These are phyloP conservation scores for Phytophthora agathidicida DNA, from an alignment of 352 stramenopile species.

Conservation along the genomic window DNA sequence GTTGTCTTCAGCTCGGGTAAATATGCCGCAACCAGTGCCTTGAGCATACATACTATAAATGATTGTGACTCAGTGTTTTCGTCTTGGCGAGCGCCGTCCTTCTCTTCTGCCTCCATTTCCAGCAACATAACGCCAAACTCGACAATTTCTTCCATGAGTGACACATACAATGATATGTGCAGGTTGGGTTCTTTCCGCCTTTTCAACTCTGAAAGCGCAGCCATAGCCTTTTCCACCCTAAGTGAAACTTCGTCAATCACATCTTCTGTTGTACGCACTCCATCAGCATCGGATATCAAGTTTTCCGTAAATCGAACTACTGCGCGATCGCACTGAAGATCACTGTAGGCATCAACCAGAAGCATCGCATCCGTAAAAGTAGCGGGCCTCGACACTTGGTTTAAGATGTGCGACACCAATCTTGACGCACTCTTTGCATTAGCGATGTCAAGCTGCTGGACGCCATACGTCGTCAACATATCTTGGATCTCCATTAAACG, in stretches of 20 bases:
- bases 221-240: conserved; percentile 24
- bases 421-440: conserved; percentile 54
- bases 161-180: conserved; percentile 39
- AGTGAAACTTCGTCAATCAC: conserved; percentile 11
- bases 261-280: background rate
- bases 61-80: conserved; percentile 12
- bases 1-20: conserved; percentile 35
- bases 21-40: conserved; percentile 37
- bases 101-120: conserved; percentile 41
- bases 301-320: conserved; percentile 73
- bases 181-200: conserved; percentile 28
- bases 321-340: conserved; percentile 55
- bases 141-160: conserved; percentile 60
- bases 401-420: conserved; percentile 65
- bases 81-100: background rate
- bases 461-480: conserved; percentile 67
- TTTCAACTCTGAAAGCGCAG: conserved; percentile 52
- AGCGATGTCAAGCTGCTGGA: conserved; percentile 59
- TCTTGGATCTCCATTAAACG: conserved; percentile 82
- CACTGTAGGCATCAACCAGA: conserved; percentile 65
- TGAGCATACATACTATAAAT: conserved; percentile 44
- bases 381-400: conserved; percentile 50
- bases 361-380: conserved; percentile 61
- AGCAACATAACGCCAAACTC: conserved; percentile 53
- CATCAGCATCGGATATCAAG: conserved; percentile 39